Percentiles rank a stretch among this genome's conserved stretches.
phyloP scores from a whole-genome alignment of 139 green algal species.

The Ettlia oleoabundans region DNA sequence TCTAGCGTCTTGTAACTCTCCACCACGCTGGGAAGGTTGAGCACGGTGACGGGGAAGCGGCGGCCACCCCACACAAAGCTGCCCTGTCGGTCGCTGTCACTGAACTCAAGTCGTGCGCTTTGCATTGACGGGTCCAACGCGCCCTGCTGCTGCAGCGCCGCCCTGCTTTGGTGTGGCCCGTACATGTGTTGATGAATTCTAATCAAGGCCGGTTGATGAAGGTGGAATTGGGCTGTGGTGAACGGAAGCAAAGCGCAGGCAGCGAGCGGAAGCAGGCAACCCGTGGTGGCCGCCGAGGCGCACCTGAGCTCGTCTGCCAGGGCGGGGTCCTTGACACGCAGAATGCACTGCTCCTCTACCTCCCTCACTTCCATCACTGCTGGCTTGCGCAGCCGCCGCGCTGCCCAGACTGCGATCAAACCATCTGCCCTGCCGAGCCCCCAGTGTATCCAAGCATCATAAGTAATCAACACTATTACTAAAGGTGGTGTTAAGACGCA shows the following conservation, averaged over 20 bases:
- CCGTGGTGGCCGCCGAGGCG: background rate
- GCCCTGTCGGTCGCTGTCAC: constrained; percentile 36
- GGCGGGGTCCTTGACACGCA: constrained; percentile 66
- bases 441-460: no score
- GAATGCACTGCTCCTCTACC: constrained; percentile 76
- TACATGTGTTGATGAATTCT: no score
- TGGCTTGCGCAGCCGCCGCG: background rate
- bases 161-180: no score
- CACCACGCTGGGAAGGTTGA: constrained; percentile 84
- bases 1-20: constrained; percentile 95
- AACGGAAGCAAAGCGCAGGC: background rate
- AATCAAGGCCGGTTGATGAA: no score
- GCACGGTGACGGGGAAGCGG: constrained; percentile 63
- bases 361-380: background rate
- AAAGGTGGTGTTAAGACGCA: no score
- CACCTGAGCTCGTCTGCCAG: constrained; percentile 64
- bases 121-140: background rate
- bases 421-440: no score
- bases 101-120: background rate
- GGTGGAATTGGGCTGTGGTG: no score
- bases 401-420: background rate
- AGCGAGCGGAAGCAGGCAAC: background rate
- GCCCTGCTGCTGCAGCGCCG: constrained; percentile 3
- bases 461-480: no score
- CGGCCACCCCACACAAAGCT: constrained; percentile 54